Percentiles rank a stretch among this genome's conserved stretches.
Conservation (phyloP, 2,329 filamentous ascomycete species). For the Trichoderma aggressivum region DNA sequence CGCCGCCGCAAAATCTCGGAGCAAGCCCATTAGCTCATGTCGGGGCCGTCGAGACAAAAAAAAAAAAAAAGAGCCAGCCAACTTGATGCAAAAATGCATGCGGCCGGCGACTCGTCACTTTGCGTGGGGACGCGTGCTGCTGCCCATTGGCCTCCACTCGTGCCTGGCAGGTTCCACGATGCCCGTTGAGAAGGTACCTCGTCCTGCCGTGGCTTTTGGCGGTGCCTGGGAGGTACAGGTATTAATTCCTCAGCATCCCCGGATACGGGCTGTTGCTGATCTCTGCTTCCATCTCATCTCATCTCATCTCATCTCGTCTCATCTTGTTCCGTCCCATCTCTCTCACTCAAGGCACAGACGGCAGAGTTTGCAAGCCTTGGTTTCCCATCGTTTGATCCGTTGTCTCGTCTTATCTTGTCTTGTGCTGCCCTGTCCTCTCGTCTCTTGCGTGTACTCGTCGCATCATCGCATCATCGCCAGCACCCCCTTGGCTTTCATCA, state of each 20-base stretch:
- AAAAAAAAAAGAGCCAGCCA: background rate
- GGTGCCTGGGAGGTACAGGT: background rate
- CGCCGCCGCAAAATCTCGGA: background rate
- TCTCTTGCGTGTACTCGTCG: background rate
- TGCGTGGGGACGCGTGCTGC: conserved; percentile 9
- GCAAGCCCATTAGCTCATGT: conserved; percentile 5
- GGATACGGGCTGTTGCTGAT: background rate
- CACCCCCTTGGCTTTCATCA: background rate
- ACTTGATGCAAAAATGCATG: background rate
- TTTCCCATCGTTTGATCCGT: background rate
- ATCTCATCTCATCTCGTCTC: background rate
- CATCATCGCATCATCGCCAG: background rate
- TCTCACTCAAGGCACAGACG: background rate
- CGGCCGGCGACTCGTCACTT: conserved; percentile 9
- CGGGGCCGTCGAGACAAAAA: background rate
- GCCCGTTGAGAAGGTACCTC: background rate
- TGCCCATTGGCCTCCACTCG: conserved; percentile 16
- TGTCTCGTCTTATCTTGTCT: background rate
- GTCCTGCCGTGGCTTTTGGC: background rate
- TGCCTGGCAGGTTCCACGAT: conserved; percentile 8
- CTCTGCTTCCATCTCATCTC: background rate
- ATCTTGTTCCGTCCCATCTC: too few relatives aligned
- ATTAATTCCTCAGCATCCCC: conserved; percentile 10
- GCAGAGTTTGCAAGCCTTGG: background rate
- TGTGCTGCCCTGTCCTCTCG: background rate